Evolutionary conservation across 768 basidiomycete species (phyloP), one percentile per base, ranked within the genome.

Genomic region (Rhodotorula kratochvilovae): DNA sequence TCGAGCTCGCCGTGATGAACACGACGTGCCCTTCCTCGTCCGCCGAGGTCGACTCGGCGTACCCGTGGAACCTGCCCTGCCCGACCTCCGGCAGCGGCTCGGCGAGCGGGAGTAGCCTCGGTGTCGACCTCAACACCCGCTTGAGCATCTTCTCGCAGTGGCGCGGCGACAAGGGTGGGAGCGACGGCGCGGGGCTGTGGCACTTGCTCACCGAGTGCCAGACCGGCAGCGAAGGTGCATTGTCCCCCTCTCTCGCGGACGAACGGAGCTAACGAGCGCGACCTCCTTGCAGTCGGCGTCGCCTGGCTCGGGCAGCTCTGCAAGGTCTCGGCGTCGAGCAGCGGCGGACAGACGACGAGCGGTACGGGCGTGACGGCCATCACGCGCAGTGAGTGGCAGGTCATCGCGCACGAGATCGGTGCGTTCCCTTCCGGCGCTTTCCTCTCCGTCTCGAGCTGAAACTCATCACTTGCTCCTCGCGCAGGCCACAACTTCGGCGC

Each of bases 171-270:
- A 88, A 87, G 75, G 86, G 88, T 13, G 80, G 83, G n/a, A 55
- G 61, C 21, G 90, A 92, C 78, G 85, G 86, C 27, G 86, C 85
- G 31, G 92, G 91, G 5, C 83, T 95, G 42, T 93, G 91, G 89
- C 91, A 92, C 81, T 82, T 93, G 21, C 89, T 93, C 88, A 90
- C 89, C 73, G 87, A 87, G 35, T 91, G 90, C 75, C 86, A 88
- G 7, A 88, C 88, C 16, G 89, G 89, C n/a, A 84, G 86, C 17
- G 90, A 91, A 80, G 68, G 68, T 69, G 23, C 87, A 89, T 39
- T 36, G 42, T 33, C 54, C 13, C 31, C 16, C 53, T 59, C 33
- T 50, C 33, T 39, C 16, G 1, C 48, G n/a, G n/a, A n/a, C n/a
- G n/a, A n/a, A n/a, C 23, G 48, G 27, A 11, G 5, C 35, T 54